Percentiles rank a stretch among this genome's conserved stretches.
These are phyloP conservation scores for Podospora appendiculata DNA, from an alignment of 495 filamentous ascomycete genomes.

Conservation along the genomic window DNA sequence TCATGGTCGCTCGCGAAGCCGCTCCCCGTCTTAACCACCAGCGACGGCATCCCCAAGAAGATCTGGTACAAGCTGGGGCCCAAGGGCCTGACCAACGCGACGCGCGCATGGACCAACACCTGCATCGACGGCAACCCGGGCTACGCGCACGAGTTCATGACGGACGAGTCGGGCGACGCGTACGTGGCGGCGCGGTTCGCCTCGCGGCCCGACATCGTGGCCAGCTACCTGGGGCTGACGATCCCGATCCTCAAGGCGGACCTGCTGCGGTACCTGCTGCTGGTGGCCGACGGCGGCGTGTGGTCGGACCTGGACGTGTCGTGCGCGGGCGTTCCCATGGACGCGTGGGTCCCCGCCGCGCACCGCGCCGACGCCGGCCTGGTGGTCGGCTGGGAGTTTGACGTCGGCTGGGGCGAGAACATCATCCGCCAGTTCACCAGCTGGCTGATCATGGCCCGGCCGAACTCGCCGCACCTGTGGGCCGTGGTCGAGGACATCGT, in stretches of 20 bases:
- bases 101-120: constrained; percentile 1
- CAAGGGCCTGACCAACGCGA: constrained; percentile 1
- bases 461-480: constrained; percentile 3
- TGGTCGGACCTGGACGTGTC: constrained; percentile 11
- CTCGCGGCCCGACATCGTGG: constrained; percentile 1
- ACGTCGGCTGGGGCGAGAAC: constrained; percentile 5
- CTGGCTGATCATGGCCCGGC: constrained; percentile 4
- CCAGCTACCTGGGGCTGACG: not conserved
- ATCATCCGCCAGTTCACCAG: constrained; percentile 5
- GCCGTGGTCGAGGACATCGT: constrained; percentile 4
- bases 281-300: constrained; percentile 8
- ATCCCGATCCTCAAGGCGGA: constrained; percentile 10
- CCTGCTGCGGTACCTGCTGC: constrained; percentile 9
- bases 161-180: constrained; percentile 1
- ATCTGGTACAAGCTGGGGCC: constrained; percentile 11
- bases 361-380: not conserved
- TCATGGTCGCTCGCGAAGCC: no score
- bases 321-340: constrained; percentile 2
- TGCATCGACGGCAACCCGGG: constrained; percentile 4
- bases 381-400: constrained; percentile 11
- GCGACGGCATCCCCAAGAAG: constrained; percentile 6
- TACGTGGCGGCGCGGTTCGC: constrained; percentile 1
- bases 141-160: constrained; percentile 5
- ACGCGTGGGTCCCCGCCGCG: not conserved
- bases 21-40: no score